These are phyloP conservation scores for Ceratobasidium sp. DNA, from an alignment of 1,284 basidiomycete genomes.

Conservation along the genomic window DNA sequence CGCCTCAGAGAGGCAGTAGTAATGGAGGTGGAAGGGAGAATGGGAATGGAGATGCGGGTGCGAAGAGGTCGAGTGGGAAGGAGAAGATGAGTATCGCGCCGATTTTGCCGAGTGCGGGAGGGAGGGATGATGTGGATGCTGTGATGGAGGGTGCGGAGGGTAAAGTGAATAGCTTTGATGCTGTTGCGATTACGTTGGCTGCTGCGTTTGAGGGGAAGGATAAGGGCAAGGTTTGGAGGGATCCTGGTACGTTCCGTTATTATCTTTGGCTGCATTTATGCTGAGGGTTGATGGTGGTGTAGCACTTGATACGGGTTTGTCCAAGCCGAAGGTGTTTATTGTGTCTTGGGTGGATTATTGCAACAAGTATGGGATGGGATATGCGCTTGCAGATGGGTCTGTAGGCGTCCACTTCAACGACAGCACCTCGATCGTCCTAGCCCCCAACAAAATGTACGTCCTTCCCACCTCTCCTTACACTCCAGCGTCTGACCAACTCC, in stretches of 20 bases:
- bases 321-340: slow-evolving; percentile 88
- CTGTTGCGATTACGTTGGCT: slow-evolving; percentile 72
- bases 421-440: slow-evolving; percentile 86
- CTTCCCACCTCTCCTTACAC: not conserved
- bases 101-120: slow-evolving; percentile 26
- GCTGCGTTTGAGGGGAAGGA: slow-evolving; percentile 77
- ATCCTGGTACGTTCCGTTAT: slow-evolving; percentile 63
- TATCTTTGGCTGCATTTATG: slow-evolving; percentile 11
- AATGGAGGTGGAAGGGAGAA: slow-evolving; percentile 2
- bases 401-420: slow-evolving; percentile 98
- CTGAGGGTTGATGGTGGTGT: slow-evolving; percentile 24
- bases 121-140: slow-evolving; percentile 17
- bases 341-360: slow-evolving; percentile 99
- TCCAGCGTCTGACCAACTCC: not conserved
- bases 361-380: slow-evolving; percentile 99
- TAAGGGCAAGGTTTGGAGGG: slow-evolving; percentile 70
- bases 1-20: not conserved
- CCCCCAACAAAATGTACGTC: slow-evolving; percentile 84
- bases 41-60: slow-evolving; percentile 35
- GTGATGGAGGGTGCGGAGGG: slow-evolving; percentile 50
- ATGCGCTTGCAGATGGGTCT: slow-evolving; percentile 93
- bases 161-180: slow-evolving; percentile 54
- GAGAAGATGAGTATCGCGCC: slow-evolving; percentile 52
- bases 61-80: slow-evolving; percentile 51
- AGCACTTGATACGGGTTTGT: slow-evolving; percentile 63